Percentiles rank a stretch among this genome's conserved stretches.
Evolutionary conservation across 345 rosid genomes (phyloP).

Genomic region (Eucalyptus decipiens): DNA sequence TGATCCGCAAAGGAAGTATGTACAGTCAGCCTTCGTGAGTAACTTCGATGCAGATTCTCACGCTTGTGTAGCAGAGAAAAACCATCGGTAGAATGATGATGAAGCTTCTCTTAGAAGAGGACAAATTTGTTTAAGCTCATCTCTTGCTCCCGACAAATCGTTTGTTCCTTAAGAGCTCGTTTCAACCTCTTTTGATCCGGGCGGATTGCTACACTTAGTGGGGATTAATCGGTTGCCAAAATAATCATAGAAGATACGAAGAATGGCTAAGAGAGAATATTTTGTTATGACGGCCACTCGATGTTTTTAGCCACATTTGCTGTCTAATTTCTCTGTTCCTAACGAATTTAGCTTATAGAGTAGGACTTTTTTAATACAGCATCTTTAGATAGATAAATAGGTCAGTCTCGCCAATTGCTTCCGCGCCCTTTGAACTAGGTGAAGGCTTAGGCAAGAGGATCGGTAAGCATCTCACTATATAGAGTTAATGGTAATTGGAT

Average conservation of each 20-base stretch:
- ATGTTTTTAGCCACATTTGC: not conserved
- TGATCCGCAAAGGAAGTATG: not conserved
- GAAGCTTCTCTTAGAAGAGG: not conserved
- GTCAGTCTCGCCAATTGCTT: not conserved
- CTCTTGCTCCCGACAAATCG: not conserved
- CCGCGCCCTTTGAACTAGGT: not conserved
- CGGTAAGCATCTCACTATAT: not conserved
- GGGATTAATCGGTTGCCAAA: not conserved
- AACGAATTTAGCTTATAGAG: not conserved
- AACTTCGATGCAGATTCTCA: not conserved
- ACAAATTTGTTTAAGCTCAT: not conserved
- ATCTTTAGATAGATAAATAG: not conserved
- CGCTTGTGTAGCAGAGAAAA: not conserved
- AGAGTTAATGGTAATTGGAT: not conserved
- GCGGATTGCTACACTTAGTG: not conserved
- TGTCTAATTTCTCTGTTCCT: not conserved
- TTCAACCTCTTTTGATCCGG: not conserved
- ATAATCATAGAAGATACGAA: not conserved
- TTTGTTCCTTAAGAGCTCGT: not conserved
- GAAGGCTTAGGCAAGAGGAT: not conserved
- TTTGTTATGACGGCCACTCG: not conserved
- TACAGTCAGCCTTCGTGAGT: not conserved
- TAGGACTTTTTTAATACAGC: not conserved
- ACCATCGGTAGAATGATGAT: not conserved
- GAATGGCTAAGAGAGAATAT: not conserved